phyloP scores from a whole-genome alignment of 192 early-diverging fungal species.

The Phlyctochytrium arcticum region DNA sequence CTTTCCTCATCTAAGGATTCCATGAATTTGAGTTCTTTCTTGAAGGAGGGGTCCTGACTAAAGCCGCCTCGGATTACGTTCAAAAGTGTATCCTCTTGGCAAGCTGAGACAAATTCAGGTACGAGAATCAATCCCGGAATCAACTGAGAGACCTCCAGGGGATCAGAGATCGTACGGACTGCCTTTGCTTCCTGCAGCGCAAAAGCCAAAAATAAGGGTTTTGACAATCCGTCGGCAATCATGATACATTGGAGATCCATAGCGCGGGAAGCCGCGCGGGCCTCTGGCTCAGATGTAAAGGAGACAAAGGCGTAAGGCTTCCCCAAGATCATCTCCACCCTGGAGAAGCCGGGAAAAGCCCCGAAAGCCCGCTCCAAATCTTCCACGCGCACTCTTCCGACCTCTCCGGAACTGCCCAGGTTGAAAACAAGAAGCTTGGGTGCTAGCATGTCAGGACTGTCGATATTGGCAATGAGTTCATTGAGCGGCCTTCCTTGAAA shows the following conservation, averaged over 20 bases:
- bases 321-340: constrained; percentile 31
- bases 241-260: constrained; percentile 18
- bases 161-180: constrained; percentile 6
- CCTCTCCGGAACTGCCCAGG: constrained; percentile 17
- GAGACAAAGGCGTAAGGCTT: constrained; percentile 44
- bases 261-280: constrained; percentile 15
- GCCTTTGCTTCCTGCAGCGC: background rate
- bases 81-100: constrained; percentile 36
- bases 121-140: constrained; percentile 29
- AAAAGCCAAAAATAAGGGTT: constrained; percentile 40
- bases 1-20: background rate
- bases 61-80: background rate
- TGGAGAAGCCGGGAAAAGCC: constrained; percentile 26
- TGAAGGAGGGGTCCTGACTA: no score
- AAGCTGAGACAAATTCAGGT: constrained; percentile 35
- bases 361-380: constrained; percentile 31
- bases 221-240: constrained; percentile 17
- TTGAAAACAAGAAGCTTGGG: constrained; percentile 8
- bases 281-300: constrained; percentile 25
- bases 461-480: background rate
- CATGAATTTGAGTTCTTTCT: background rate
- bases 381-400: constrained; percentile 27
- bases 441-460: background rate
- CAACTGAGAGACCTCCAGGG: background rate
- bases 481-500: background rate